Evolutionary conservation across 352 stramenopile genomes (phyloP).

Genomic region (Phytophthora lateralis): DNA sequence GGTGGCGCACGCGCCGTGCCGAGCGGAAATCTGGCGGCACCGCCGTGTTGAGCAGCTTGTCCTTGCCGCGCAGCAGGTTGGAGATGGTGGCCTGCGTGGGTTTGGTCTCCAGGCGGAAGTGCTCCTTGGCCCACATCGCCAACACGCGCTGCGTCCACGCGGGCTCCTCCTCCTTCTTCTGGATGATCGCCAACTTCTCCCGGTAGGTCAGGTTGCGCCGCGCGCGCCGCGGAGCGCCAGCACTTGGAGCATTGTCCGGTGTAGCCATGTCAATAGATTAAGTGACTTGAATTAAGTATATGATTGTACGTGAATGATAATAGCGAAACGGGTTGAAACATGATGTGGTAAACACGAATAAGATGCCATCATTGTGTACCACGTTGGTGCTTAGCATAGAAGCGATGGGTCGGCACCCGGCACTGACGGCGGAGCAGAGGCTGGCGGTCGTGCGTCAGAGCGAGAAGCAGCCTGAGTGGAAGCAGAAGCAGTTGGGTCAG

Average conservation of each 20-base stretch:
- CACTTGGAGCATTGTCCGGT: neutral
- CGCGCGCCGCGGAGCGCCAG: neutral
- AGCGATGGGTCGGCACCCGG: conserved; percentile 34
- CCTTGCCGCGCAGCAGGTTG: conserved; percentile 55
- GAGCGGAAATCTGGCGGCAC: conserved; percentile 52
- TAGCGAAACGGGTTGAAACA: too few relatives aligned
- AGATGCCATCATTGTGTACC: neutral
- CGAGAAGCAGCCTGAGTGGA: conserved; percentile 62
- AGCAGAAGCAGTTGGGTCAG: conserved; percentile 65
- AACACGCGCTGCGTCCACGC: conserved; percentile 60
- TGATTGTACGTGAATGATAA: neutral
- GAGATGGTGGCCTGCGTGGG: conserved; percentile 75
- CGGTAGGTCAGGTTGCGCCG: conserved; percentile 68
- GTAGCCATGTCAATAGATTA: neutral
- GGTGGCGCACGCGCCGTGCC: conserved; percentile 51
- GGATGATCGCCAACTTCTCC: conserved; percentile 62
- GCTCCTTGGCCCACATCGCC: conserved; percentile 56
- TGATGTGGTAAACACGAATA: neutral
- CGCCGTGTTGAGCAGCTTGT: conserved; percentile 47
- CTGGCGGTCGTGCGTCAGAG: conserved; percentile 70
- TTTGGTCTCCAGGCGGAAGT: conserved; percentile 49
- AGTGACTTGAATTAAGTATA: neutral
- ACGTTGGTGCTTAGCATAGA: neutral
- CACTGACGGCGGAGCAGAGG: conserved; percentile 70
- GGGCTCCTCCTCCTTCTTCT: conserved; percentile 59